Base-by-base conservation (phyloP, 2,329 filamentous ascomycete species). In the Bisporella sp. region DNA sequence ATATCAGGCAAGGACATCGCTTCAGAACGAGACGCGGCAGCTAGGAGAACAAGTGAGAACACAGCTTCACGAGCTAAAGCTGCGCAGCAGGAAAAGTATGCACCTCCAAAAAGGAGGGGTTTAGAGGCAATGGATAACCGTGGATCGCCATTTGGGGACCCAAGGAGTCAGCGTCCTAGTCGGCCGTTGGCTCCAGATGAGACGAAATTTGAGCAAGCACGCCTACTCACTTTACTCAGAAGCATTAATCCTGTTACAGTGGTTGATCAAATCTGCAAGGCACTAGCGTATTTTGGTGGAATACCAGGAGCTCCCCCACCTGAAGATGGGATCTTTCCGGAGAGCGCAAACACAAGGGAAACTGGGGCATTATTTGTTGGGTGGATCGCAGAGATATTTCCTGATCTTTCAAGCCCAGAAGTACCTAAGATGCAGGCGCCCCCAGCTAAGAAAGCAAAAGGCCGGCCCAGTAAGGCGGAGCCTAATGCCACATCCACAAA, bases 331-430 rank as follows among this genome's bases (percentile, higher is more conserved):
- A 67, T 65, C 2, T 84, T 83, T 47, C 80, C 81, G 1, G 68
- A 71, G 30, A 84, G 81, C 56, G 73, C 71, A 7, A 70, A 73
- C 44, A 71, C 71, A 9, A 82, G 82, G 60, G 80, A 81, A 3
- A 68, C 74, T 1, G 81, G 81, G 1, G 72, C 73, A 21, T 66
- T 79, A 8, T 79, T 84, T 52, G 71, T 85, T 31, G 75, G 77
- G 21, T 84, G 81, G 80, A 66, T 84, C 42, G 70, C 78, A 9
- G 81, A 84, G 59, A 81, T 85, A 48, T 85, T 84, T 53, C 80
- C 80, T 12, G 57, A 64, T 49, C 44, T 65, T 11, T 52, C 59
- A 39, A 55, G 55, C 35, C 58, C 60, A 37, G 56, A 59, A 29
- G 47, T 56, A 21, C 48, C 54, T 21, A 51, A 51, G 46, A 45